Evolutionary conservation across 139 green algal species (phyloP).

Genomic region (Chlamydomonas incerta): DNA sequence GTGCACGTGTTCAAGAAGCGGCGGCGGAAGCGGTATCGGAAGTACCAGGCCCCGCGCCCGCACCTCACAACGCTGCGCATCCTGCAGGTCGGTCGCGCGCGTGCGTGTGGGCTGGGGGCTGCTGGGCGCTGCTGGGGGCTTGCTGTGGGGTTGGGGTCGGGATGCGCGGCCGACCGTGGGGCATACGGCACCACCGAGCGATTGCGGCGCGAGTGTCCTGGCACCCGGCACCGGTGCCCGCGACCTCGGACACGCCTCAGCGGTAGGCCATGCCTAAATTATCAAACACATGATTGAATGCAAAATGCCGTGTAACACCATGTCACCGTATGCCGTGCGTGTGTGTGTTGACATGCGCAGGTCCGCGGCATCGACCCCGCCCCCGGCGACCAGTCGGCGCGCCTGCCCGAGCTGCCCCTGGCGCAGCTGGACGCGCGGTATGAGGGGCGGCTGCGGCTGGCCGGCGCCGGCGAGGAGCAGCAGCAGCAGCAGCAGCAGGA

Average conservation of each 20-base stretch:
- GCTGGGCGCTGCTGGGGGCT: too few species aligned
- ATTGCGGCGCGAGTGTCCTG: too few species aligned
- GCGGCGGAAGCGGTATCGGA: constrained; percentile 58
- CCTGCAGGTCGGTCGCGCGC: constrained; percentile 31
- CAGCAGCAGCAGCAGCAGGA: not conserved
- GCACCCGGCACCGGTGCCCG: too few species aligned
- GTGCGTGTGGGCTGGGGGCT: too few species aligned
- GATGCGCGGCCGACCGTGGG: too few species aligned
- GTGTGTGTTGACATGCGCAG: constrained; percentile 6
- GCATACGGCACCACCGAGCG: too few species aligned
- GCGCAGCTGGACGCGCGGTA: not conserved
- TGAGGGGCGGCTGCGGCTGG: not conserved
- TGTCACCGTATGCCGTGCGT: not conserved
- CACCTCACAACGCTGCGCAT: constrained; percentile 60
- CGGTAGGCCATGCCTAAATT: too few species aligned
- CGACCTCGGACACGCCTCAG: too few species aligned
- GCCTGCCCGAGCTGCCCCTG: constrained; percentile 14
- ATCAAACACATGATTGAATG: not conserved
- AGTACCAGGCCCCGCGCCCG: constrained; percentile 48
- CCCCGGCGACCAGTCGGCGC: not conserved
- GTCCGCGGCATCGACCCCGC: constrained; percentile 36
- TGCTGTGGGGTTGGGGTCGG: too few species aligned
- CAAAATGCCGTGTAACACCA: not conserved
- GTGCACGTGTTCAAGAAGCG: constrained; percentile 69
- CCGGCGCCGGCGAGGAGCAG: not conserved